Conservation (phyloP, 108 stramenopile genomes). For the Nannochloropsis gaditana region DNA sequence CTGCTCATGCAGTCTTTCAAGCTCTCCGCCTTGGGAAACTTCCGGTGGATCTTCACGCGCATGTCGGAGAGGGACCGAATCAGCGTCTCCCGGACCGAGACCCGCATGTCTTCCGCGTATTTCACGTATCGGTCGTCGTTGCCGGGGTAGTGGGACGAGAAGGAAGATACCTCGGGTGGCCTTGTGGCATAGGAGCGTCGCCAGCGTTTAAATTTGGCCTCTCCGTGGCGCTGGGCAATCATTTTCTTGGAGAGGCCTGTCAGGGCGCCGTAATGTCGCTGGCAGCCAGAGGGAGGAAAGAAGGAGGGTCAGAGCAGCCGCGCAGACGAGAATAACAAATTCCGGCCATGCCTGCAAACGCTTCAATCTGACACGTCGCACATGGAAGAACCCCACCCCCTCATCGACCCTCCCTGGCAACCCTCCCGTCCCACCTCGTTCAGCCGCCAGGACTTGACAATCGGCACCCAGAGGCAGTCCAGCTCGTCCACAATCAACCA, state of each 20-base stretch:
- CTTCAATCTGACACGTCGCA: not conserved
- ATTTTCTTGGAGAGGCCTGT: slow-evolving; percentile 40
- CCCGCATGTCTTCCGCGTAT: slow-evolving; percentile 68
- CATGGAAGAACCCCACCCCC: not conserved
- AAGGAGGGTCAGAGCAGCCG: not conserved
- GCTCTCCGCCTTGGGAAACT: slow-evolving; percentile 65
- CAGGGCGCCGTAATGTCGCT: slow-evolving; percentile 34
- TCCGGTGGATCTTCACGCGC: slow-evolving; percentile 60
- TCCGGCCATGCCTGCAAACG: not conserved
- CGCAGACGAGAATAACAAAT: not conserved
- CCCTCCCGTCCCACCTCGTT: slow-evolving; percentile 87
- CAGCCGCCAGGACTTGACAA: slow-evolving; percentile 76
- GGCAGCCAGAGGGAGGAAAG: not conserved
- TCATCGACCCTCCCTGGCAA: slow-evolving; percentile 57
- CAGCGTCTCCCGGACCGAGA: slow-evolving; percentile 63
- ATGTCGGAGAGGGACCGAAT: slow-evolving; percentile 72
- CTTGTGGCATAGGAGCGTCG: slow-evolving; percentile 67
- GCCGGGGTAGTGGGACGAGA: slow-evolving; percentile 70
- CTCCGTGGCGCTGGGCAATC: slow-evolving; percentile 32
- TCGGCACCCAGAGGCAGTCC: slow-evolving; percentile 70
- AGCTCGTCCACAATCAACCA: slow-evolving; percentile 80
- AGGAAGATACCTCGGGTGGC: slow-evolving; percentile 67
- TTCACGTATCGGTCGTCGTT: slow-evolving; percentile 76
- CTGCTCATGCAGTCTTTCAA: slow-evolving; percentile 38
- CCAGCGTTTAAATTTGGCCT: slow-evolving; percentile 60